These are phyloP conservation scores for Ligustrum vulgare DNA, from an alignment of 257 asterid genomes.

Conservation along the genomic window DNA sequence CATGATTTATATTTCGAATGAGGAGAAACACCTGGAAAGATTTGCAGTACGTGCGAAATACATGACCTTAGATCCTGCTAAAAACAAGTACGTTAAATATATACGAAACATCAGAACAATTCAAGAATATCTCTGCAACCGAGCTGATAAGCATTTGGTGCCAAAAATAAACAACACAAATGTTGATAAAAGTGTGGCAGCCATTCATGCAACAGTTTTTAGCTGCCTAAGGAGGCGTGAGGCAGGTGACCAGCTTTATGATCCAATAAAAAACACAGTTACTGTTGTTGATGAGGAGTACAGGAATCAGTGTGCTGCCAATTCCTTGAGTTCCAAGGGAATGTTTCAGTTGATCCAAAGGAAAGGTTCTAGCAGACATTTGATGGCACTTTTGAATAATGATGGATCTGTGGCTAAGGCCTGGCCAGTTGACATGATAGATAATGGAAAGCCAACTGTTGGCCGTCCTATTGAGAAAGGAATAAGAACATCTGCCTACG, in stretches of 20 bases:
- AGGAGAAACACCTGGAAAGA: constrained; percentile 93
- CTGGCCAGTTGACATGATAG: constrained; percentile 81
- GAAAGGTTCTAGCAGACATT: constrained; percentile 82
- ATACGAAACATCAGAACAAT: constrained; percentile 88
- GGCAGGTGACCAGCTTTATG: constrained; percentile 77
- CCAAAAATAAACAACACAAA: constrained; percentile 97
- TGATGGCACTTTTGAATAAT: constrained; percentile 91
- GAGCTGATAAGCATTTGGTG: constrained; percentile 95
- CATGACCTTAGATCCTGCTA: constrained; percentile 98
- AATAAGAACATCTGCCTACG: constrained; percentile 72
- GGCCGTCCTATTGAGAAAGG: constrained; percentile 43
- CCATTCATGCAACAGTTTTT: constrained; percentile 95
- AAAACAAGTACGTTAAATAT: constrained; percentile 90
- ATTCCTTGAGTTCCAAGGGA: constrained; percentile 89
- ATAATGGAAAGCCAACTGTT: constrained; percentile 49
- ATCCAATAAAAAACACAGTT: constrained; percentile 73
- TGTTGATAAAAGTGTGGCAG: constrained; percentile 94
- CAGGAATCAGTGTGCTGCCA: constrained; percentile 86
- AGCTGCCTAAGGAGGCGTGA: constrained; percentile 90
- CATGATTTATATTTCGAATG: constrained; percentile 90
- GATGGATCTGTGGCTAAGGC: constrained; percentile 99
- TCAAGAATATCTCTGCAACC: constrained; percentile 95
- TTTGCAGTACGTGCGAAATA: constrained; percentile 99
- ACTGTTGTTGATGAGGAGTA: constrained; percentile 82
- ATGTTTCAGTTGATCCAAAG: constrained; percentile 97